These are phyloP conservation scores for Sarcodon sp. DNA, from an alignment of 768 basidiomycete species.

Conservation along the genomic window DNA sequence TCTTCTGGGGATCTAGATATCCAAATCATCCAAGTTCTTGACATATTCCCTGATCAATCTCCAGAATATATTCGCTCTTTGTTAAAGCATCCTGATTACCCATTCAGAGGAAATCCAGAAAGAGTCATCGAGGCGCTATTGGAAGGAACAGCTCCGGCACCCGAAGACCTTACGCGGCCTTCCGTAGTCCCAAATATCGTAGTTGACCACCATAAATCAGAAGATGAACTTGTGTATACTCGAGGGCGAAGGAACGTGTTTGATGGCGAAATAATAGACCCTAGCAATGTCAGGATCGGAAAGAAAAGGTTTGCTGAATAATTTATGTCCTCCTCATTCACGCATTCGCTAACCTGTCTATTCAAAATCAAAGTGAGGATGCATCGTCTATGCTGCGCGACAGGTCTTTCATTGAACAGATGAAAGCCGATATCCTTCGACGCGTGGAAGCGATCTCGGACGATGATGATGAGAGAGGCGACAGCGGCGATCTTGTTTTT, in stretches of 20 bases:
- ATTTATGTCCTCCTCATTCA: too few relatives aligned
- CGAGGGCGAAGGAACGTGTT: conserved; percentile 60
- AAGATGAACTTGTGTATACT: conserved; percentile 15
- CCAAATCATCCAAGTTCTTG: conserved; percentile 57
- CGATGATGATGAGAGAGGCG: conserved; percentile 41
- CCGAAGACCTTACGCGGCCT: conserved; percentile 8
- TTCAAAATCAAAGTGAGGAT: conserved; percentile 27
- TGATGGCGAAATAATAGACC: conserved; percentile 60
- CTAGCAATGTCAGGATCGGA: conserved; percentile 42
- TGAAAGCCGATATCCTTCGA: conserved; percentile 77
- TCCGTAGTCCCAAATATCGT: not conserved
- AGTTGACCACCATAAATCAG: not conserved
- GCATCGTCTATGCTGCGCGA: conserved; percentile 37
- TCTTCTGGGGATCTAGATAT: conserved; percentile 26
- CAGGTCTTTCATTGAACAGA: conserved; percentile 46
- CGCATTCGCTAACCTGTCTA: not conserved
- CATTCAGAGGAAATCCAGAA: conserved; percentile 45
- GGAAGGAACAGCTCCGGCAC: conserved; percentile 50
- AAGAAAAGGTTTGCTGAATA: conserved; percentile 42
- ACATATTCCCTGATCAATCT: conserved; percentile 56
- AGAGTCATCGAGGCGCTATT: conserved; percentile 59
- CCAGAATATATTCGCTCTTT: conserved; percentile 45
- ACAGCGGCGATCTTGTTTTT: conserved; percentile 21
- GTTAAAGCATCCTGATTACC: conserved; percentile 30
- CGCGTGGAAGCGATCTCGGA: conserved; percentile 55